These are phyloP conservation scores for Neurospora africana DNA, from an alignment of 495 filamentous ascomycete genomes.

Conservation along the genomic window DNA sequence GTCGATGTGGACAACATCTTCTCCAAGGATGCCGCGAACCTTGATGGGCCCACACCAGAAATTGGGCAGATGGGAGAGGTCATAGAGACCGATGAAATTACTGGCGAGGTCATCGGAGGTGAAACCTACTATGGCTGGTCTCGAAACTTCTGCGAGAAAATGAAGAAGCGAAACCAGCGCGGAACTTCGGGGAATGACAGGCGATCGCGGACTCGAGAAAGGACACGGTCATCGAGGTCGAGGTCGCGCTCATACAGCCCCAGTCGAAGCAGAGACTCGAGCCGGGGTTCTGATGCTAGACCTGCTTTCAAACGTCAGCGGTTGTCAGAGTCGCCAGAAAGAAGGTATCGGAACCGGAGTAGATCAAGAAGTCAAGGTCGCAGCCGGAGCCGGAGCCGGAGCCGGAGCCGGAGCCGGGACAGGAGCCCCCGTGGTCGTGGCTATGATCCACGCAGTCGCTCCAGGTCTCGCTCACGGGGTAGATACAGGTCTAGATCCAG, in stretches of 20 bases:
- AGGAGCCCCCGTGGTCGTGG: background rate
- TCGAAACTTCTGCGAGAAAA: conserved; percentile 65
- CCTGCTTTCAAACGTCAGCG: conserved; percentile 16
- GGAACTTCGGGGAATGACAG: conserved; percentile 9
- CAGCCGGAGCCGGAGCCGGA: conserved; percentile 30
- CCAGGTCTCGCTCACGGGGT: conserved; percentile 18
- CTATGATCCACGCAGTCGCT: conserved; percentile 1
- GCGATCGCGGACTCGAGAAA: conserved; percentile 10
- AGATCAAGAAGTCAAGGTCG: conserved; percentile 14
- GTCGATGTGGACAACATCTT: conserved; percentile 57
- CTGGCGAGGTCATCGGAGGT: conserved; percentile 47
- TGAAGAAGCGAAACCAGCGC: conserved; percentile 51
- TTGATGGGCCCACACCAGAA: conserved; percentile 34
- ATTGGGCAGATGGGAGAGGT: conserved; percentile 66
- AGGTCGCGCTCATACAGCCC: conserved; percentile 25
- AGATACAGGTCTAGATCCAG: conserved; percentile 29
- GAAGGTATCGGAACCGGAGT: conserved; percentile 1
- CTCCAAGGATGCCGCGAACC: conserved; percentile 22
- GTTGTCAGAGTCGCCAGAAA: conserved; percentile 9
- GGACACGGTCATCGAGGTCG: conserved; percentile 15
- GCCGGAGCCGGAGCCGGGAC: conserved; percentile 23
- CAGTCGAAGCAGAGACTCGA: conserved; percentile 13
- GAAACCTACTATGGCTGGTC: conserved; percentile 88
- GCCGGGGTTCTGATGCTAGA: conserved; percentile 14
- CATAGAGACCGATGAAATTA: conserved; percentile 48